Evolutionary conservation across 441 rosid genomes (phyloP).

Genomic region (Manihot esculenta): DNA sequence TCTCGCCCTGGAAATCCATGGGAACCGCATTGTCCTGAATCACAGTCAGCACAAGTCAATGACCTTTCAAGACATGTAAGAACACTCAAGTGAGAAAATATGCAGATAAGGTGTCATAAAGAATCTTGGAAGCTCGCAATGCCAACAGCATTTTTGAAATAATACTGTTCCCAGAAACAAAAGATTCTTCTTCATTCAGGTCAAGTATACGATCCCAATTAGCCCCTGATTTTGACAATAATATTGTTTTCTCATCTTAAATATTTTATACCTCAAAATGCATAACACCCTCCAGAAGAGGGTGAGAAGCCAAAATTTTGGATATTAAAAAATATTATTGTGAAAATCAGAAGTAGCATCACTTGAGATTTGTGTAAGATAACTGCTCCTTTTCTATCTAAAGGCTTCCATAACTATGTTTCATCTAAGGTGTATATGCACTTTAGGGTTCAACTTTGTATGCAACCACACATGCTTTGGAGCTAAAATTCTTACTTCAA

Average conservation of each 20-base stretch:
- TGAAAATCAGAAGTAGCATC: not conserved
- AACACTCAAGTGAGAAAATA: not conserved
- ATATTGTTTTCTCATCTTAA: no score
- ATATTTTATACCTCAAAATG: no score
- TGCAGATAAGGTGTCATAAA: not conserved
- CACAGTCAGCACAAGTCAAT: constrained; percentile 25
- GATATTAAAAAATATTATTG: no score
- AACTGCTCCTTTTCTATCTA: not conserved
- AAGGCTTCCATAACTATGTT: not conserved
- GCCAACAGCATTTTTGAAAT: not conserved
- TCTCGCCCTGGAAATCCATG: constrained; percentile 44
- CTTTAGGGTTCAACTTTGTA: not conserved
- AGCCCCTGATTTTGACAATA: no score
- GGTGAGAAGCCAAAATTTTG: no score
- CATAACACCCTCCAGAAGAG: no score
- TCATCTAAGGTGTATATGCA: not conserved
- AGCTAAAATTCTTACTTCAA: no score
- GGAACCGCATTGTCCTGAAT: constrained; percentile 55
- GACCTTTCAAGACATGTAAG: not conserved
- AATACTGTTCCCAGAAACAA: not conserved
- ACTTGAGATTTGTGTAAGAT: not conserved
- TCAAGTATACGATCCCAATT: no score
- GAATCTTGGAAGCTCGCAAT: not conserved
- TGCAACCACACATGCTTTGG: no score
- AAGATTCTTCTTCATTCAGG: not conserved